Base-by-base conservation (phyloP, 345 rosid genomes). In the Citrus mangshanensis region DNA sequence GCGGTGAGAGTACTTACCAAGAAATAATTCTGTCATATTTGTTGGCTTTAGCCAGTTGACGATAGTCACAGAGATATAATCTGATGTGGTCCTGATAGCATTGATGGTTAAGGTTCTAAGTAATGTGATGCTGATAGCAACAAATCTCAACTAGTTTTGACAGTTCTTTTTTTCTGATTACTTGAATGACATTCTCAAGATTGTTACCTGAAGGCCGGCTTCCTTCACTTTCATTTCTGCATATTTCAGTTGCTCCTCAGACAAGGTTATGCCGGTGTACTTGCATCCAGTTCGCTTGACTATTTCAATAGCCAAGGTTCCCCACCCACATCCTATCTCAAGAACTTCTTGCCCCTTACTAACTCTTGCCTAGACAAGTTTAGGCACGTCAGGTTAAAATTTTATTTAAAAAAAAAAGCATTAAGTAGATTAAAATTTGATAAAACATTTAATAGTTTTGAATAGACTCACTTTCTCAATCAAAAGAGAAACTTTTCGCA, bases 321-420 rank as follows among this genome's bases (percentile, higher is more conserved):
- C 99, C 99, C 99, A 95, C 28, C 99, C 99, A 34, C 89, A 90
- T 37, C 99, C 99, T 55, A 95, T 91, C 79, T 95, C 99, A 6
- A 95, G 92, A 82, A 95, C 84, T 80, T 91, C 91, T 68, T 95
- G 94, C 7, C 84, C 62, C 73, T 86, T 89, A 40, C 72, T 80
- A 73, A 95, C 83, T 81, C 91, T 86, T 16, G 95, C 93, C 97
- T 94, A 37, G 18, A 76, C 76, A 40, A 49, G 18, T 49, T 38
- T 38, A 38, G 42, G 10, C 10, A 38, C 12, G 0, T 38, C 42
- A 38, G 8, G 42, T 38, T 2, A 38, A 35, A 35, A 35, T 1
- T 6, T 35, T 35, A 35, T 35, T 35, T 35, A 5, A 35, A 35
- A 38, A 37, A 32, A 38, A 38, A 37, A 37, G 9, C 8, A 38